Conservation (phyloP, 495 filamentous ascomycete genomes). For the Parmelia sp. region DNA sequence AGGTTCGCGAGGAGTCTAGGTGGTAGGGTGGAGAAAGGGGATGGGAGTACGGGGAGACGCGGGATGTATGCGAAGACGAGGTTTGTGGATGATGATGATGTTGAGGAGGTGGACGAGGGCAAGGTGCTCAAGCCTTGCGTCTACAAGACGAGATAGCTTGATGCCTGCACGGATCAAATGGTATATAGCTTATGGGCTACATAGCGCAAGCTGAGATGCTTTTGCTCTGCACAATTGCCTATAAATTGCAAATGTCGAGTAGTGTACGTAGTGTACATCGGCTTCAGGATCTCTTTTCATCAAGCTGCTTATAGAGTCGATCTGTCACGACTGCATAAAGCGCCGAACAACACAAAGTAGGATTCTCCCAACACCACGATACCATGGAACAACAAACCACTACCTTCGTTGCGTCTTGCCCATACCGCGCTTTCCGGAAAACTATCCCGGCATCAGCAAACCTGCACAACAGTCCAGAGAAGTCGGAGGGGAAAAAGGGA, state of each 20-base stretch:
- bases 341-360: background rate
- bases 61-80: constrained; percentile 46
- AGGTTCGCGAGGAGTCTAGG: constrained; percentile 72
- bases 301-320: background rate
- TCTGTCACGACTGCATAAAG: background rate
- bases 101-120: constrained; percentile 47
- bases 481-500: background rate
- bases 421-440: constrained; percentile 52
- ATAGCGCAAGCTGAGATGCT: too few relatives aligned
- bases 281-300: background rate
- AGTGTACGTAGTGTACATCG: too few relatives aligned
- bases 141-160: constrained; percentile 74
- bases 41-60: constrained; percentile 18
- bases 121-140: constrained; percentile 90
- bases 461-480: background rate
- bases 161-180: too few relatives aligned
- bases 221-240: background rate
- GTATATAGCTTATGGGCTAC: too few relatives aligned
- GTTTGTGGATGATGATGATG: constrained; percentile 50
- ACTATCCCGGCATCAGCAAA: constrained; percentile 35
- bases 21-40: constrained; percentile 57
- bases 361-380: background rate
- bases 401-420: constrained; percentile 55
- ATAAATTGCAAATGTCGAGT: background rate
- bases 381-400: background rate